Percentiles rank a stretch among this genome's conserved stretches.
Conservation (phyloP, 1,139 yeast genomes). For the Entelexis sorbosivorans region DNA sequence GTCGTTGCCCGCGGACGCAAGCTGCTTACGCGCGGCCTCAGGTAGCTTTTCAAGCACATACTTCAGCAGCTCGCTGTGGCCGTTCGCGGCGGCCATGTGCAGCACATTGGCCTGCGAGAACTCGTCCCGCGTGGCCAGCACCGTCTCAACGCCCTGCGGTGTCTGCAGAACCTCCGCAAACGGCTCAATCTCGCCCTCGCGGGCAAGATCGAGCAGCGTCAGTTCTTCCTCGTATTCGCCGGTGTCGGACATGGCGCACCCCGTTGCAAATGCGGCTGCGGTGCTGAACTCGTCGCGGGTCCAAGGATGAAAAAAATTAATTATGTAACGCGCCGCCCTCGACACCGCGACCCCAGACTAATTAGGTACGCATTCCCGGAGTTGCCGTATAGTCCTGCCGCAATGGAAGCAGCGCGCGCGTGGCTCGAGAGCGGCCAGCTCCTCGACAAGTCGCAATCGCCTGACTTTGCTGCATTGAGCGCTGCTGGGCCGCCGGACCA, state of each 20-base stretch:
- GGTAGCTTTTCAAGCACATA: slow-evolving; percentile 45
- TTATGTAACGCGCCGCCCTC: slow-evolving; percentile 6
- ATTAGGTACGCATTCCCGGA: not conserved
- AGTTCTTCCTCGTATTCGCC: slow-evolving; percentile 12
- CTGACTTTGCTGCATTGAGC: not conserved
- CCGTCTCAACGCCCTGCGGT: slow-evolving; percentile 21
- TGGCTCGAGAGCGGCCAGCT: slow-evolving; percentile 11
- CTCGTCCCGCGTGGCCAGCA: slow-evolving; percentile 50
- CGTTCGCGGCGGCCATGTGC: slow-evolving; percentile 94
- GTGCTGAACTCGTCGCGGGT: not conserved
- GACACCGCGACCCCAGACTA: not conserved
- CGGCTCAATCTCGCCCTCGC: slow-evolving; percentile 75
- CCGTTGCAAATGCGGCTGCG: not conserved
- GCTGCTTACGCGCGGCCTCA: slow-evolving; percentile 33
- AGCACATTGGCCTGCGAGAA: slow-evolving; percentile 61
- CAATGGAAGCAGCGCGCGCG: slow-evolving; percentile 14
- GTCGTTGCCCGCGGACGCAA: slow-evolving; percentile 52
- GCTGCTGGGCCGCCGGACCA: not conserved
- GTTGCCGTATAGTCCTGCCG: not conserved
- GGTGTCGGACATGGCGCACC: slow-evolving; percentile 7
- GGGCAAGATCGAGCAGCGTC: slow-evolving; percentile 59
- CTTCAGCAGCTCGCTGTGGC: slow-evolving; percentile 60
- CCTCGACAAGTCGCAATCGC: not conserved
- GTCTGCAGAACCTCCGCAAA: slow-evolving; percentile 48
- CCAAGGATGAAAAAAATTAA: slow-evolving; percentile 5